phyloP scores from a whole-genome alignment of 1,284 basidiomycete genomes.

The Pisolithus thermaeus region DNA sequence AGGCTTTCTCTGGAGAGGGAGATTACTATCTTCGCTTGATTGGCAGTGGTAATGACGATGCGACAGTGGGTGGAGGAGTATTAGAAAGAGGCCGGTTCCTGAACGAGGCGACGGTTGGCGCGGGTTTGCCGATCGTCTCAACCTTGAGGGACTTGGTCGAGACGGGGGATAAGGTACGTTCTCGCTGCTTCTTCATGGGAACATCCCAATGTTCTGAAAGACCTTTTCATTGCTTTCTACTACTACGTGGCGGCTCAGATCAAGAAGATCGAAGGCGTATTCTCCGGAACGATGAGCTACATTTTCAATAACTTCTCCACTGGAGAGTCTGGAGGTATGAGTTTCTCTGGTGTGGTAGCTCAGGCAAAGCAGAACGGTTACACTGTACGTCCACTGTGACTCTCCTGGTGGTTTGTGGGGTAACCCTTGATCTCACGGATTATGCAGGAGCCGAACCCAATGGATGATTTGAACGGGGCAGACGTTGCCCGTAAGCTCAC shows the following conservation, averaged over 20 bases:
- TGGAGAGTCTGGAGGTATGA: constrained; percentile 49
- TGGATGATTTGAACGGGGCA: constrained; percentile 92
- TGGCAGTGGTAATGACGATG: constrained; percentile 16
- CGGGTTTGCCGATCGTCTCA: constrained; percentile 88
- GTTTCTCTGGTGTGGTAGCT: constrained; percentile 87
- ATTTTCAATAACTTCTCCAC: constrained; percentile 98
- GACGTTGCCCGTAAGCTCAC: constrained; percentile 97
- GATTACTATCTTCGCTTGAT: constrained; percentile 71
- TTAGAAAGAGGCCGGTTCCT: constrained; percentile 65
- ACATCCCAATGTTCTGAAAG: too few species aligned
- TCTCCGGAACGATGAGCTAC: constrained; percentile 96
- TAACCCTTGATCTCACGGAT: background rate
- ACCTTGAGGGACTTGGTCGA: constrained; percentile 88
- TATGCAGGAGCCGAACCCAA: constrained; percentile 89
- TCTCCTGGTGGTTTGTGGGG: background rate
- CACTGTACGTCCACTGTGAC: constrained; percentile 49
- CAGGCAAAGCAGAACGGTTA: constrained; percentile 91
- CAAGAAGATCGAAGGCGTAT: constrained; percentile 78
- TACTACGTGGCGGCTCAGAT: constrained; percentile 39
- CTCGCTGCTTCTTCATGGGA: too few species aligned
- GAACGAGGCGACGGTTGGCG: constrained; percentile 94
- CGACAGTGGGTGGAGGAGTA: constrained; percentile 25
- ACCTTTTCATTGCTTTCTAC: too few species aligned
- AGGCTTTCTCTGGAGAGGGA: constrained; percentile 83
- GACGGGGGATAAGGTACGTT: constrained; percentile 72